Conservation (phyloP, 306 rosid genomes). For the Malus sieversii region DNA sequence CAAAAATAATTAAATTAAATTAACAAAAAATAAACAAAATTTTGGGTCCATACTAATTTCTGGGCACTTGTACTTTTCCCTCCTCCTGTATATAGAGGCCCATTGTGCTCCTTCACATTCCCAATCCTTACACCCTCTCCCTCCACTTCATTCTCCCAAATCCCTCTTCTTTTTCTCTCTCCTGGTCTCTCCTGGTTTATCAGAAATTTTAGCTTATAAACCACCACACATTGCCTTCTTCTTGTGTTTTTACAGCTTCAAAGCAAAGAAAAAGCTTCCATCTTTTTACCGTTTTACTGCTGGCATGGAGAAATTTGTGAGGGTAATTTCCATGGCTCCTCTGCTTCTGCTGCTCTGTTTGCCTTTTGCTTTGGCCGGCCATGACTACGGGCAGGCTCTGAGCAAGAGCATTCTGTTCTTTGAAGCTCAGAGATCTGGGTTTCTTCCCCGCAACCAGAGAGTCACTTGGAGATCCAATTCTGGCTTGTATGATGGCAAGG, state of each 20-base stretch:
- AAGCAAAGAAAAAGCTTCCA: not conserved
- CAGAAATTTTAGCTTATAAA: conserved; percentile 30
- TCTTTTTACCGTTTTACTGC: not conserved
- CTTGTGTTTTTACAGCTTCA: not conserved
- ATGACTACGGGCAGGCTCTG: conserved; percentile 81
- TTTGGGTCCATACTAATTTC: conserved; percentile 21
- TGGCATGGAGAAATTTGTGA: conserved; percentile 40
- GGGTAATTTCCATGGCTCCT: conserved; percentile 28
- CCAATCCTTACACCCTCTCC: conserved; percentile 28
- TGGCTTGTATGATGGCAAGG: conserved; percentile 81
- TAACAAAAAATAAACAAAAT: not conserved
- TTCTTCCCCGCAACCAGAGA: conserved; percentile 69
- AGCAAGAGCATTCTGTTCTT: conserved; percentile 86
- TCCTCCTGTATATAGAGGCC: conserved; percentile 47
- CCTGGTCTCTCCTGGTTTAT: conserved; percentile 29
- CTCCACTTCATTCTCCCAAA: not conserved
- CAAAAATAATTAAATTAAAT: not conserved
- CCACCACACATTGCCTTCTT: conserved; percentile 34
- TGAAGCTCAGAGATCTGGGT: conserved; percentile 97
- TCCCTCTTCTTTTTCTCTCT: not conserved
- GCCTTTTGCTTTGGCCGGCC: conserved; percentile 44
- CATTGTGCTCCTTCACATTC: conserved; percentile 32
- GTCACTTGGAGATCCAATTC: conserved; percentile 88
- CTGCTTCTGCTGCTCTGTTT: conserved; percentile 35
- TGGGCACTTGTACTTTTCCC: conserved; percentile 32